These are phyloP conservation scores for Arbutus unedo DNA, from an alignment of 148 eudicot genomes.

Conservation along the genomic window DNA sequence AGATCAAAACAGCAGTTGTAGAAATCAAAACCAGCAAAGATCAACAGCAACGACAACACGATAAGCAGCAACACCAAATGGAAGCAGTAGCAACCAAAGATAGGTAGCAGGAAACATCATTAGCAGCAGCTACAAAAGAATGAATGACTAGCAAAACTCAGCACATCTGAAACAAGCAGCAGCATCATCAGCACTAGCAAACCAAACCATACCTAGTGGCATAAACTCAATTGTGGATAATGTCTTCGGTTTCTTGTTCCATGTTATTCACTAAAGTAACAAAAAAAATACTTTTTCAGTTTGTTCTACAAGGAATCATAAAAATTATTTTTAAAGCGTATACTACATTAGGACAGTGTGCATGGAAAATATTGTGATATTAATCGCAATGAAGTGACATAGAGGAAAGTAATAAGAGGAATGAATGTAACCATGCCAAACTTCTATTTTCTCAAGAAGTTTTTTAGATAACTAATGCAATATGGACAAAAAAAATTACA, in stretches of 20 bases:
- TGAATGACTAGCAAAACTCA: no score
- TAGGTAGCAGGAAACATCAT: no score
- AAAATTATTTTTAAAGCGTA: background rate
- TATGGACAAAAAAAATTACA: background rate
- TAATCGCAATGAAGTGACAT: background rate
- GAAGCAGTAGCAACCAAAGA: no score
- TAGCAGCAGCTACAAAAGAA: no score
- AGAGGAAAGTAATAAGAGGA: background rate
- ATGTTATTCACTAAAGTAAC: no score
- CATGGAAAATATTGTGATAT: background rate
- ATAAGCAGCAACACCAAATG: no score
- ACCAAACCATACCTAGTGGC: no score
- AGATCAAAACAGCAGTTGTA: no score
- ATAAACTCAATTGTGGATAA: background rate
- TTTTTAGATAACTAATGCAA: background rate
- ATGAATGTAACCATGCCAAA: conserved; percentile 1
- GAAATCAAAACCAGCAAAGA: no score
- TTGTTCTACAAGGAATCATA: background rate
- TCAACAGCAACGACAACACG: no score
- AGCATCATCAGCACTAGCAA: no score
- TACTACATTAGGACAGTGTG: background rate
- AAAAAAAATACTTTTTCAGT: background rate
- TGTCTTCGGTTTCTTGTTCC: background rate
- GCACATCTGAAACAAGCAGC: no score
- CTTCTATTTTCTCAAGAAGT: background rate